Evolutionary conservation across 2,329 filamentous ascomycete genomes (phyloP), one percentile per base, ranked within the genome.

Genomic region (Aureobasidium sp.): DNA sequence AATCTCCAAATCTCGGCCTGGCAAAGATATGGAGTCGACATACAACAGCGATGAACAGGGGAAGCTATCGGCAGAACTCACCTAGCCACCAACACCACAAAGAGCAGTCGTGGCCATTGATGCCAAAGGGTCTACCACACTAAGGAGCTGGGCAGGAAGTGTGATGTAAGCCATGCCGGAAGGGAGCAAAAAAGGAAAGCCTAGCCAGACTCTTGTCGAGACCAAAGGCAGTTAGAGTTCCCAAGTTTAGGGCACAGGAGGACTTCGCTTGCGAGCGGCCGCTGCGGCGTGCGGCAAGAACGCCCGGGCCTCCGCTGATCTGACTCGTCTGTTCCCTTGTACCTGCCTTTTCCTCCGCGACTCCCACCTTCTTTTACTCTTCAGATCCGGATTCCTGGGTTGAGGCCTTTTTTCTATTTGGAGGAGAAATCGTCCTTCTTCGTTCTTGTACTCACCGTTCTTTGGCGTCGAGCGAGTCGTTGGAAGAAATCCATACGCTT

Each of bases 281-380:
- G 34, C 34, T 37, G 34, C 34, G 51, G 51, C 36, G 51, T 55
- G 37, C 51, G 51, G 51, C 51, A 55, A 55, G 36, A 48, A 26
- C 39, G 53, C 53, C 43, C 39, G n/a, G 53, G 41, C 53, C 53
- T 39, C 39, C 39, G n/a, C 34, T 24, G 52, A 56, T 44, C 52
- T 56, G 52, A 59, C 41, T 59, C 55, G 55, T 20, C 44, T 13
- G 55, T 60, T 43, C 36, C 46, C 57, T 60, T 60, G 57, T 60
- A 60, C 57, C 57, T 60, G 57, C 57, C 57, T 51, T 60, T 50
- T 50, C 44, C 57, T 50, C 48, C 46, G 39, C 34, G 44, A 50
- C 57, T 50, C 46, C 46, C 46, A 50, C 57, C 57, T 43, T 60
- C 37, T 46, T 60, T 50, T 51, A 50, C 57, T 43, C 46, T 15